These are phyloP conservation scores for Triticum monococcum DNA, from an alignment of 176 grass and related monocot species.

Conservation along the genomic window DNA sequence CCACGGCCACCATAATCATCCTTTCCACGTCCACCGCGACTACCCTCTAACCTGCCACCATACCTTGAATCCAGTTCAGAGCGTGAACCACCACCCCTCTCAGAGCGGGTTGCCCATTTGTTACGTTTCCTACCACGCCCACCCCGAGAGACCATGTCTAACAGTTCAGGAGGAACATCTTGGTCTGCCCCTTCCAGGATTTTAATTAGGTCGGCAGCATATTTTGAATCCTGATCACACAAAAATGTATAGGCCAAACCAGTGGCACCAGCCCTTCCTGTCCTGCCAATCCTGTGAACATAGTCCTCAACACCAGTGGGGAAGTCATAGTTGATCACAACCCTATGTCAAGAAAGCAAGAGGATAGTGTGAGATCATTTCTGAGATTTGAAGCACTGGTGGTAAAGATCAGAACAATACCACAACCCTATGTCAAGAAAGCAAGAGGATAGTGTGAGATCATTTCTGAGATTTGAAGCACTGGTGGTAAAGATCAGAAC, in stretches of 20 bases:
- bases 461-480: neutral
- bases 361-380: neutral
- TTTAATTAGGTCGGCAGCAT: slow-evolving; percentile 83
- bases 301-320: slow-evolving; percentile 97
- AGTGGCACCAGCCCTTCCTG: slow-evolving; percentile 91
- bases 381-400: neutral
- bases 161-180: slow-evolving; percentile 67
- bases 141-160: slow-evolving; percentile 70
- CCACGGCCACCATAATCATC: slow-evolving; percentile 50
- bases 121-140: slow-evolving; percentile 52
- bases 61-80: slow-evolving; percentile 54
- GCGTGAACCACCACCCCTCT: slow-evolving; percentile 37
- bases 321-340: slow-evolving; percentile 98
- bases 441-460: slow-evolving; percentile 1
- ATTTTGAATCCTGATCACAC: slow-evolving; percentile 85
- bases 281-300: slow-evolving; percentile 95
- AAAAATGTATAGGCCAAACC: slow-evolving; percentile 94
- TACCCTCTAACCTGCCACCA: slow-evolving; percentile 46
- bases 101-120: slow-evolving; percentile 41
- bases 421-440: slow-evolving; percentile 63
- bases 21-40: slow-evolving; percentile 30
- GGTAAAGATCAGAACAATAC: neutral
- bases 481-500: slow-evolving; percentile 3
- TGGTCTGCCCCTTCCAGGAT: slow-evolving; percentile 89
- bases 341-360: slow-evolving; percentile 48